Evolutionary conservation across 345 rosid genomes (phyloP).

Genomic region (Conringia planisiliqua): DNA sequence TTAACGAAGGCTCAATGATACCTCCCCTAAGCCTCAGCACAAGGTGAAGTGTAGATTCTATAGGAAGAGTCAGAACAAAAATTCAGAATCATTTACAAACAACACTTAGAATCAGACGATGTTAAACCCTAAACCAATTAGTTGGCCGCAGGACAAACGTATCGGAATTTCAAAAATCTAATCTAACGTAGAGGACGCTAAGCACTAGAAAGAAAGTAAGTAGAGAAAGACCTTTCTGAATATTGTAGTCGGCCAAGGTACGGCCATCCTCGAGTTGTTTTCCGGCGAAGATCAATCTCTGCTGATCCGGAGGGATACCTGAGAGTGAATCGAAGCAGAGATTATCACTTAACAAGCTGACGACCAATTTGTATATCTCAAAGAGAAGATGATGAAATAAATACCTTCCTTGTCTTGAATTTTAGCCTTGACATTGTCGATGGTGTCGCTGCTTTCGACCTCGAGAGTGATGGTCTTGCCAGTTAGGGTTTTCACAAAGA

Average conservation of each 20-base stretch:
- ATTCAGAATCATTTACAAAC: neutral
- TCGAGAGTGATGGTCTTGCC: slow-evolving; percentile 18
- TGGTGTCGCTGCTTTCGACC: slow-evolving; percentile 15
- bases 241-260: slow-evolving; percentile 50
- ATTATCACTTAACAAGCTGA: neutral
- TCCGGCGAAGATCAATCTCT: slow-evolving; percentile 51
- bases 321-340: neutral
- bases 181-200: no score
- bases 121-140: no score
- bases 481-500: slow-evolving; percentile 18
- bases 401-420: slow-evolving; percentile 11
- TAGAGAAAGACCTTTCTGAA: slow-evolving; percentile 41
- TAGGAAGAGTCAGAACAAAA: neutral
- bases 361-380: neutral
- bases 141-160: no score
- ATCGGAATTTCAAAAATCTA: no score
- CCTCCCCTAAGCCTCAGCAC: slow-evolving; percentile 81
- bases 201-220: neutral
- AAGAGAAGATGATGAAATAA: neutral
- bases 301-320: slow-evolving; percentile 61
- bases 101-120: no score
- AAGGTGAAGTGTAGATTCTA: slow-evolving; percentile 70
- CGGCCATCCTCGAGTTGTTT: slow-evolving; percentile 62
- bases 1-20: slow-evolving; percentile 66
- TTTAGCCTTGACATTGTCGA: slow-evolving; percentile 14